A percentile compares a stretch with the other conserved stretches of the same genome.
phyloP scores from a whole-genome alignment of 1,284 basidiomycete genomes.

The Sporisorium scitamineum region DNA sequence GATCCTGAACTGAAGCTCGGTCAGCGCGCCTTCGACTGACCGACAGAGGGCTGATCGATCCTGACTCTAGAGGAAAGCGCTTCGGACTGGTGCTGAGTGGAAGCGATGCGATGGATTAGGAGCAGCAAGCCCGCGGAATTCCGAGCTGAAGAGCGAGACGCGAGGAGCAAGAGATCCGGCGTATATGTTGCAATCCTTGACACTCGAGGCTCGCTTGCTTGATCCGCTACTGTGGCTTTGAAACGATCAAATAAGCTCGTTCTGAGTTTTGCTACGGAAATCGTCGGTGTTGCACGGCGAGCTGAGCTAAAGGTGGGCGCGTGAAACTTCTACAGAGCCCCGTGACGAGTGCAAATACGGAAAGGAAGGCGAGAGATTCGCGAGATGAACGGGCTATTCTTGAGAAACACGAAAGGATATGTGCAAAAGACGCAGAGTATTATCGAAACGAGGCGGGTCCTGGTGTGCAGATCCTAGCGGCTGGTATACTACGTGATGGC shows the following conservation, averaged over 20 bases:
- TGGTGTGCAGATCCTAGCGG: slow-evolving; percentile 5
- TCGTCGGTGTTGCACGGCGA: slow-evolving; percentile 21
- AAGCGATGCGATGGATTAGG: background rate
- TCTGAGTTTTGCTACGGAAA: slow-evolving; percentile 12
- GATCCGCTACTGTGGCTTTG: background rate
- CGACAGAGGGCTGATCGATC: background rate
- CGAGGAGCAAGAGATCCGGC: slow-evolving; percentile 15
- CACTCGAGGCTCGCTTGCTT: slow-evolving; percentile 12
- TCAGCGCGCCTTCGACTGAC: background rate
- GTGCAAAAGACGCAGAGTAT: background rate
- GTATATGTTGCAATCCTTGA: slow-evolving; percentile 23
- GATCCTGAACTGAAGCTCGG: background rate
- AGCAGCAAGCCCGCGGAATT: background rate
- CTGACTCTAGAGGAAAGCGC: background rate
- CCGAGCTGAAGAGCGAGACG: slow-evolving; percentile 6
- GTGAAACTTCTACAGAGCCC: background rate
- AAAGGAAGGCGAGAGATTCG: background rate
- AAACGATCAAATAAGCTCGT: slow-evolving; percentile 14
- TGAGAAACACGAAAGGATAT: background rate
- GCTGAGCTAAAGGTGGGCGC: background rate
- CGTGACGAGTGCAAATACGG: slow-evolving; percentile 4
- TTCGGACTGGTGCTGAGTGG: background rate
- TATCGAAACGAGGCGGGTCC: slow-evolving; percentile 5
- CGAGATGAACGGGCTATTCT: background rate
- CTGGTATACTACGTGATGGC: slow-evolving; percentile 2